phyloP scores from a whole-genome alignment of 371 early-diverging fungal genomes.

The Apophysomyces sp. region DNA sequence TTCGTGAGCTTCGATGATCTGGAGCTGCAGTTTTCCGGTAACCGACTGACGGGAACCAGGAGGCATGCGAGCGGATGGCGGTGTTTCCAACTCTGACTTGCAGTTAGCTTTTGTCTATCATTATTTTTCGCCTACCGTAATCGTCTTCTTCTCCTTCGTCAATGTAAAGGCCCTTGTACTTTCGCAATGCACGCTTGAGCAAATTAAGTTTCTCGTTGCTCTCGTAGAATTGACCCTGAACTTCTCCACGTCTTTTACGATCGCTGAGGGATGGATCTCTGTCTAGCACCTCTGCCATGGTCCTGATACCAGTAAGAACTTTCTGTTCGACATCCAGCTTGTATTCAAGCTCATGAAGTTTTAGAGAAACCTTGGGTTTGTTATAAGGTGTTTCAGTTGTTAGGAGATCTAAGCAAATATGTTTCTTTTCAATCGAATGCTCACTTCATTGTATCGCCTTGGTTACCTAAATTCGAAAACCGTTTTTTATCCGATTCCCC shows the following conservation, averaged over 20 bases:
- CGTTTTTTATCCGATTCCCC: slow-evolving; percentile 24
- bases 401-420: slow-evolving; percentile 55
- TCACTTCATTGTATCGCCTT: background rate
- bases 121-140: slow-evolving; percentile 33
- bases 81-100: slow-evolving; percentile 33
- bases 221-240: slow-evolving; percentile 68
- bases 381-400: slow-evolving; percentile 79
- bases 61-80: slow-evolving; percentile 48
- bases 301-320: slow-evolving; percentile 73
- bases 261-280: slow-evolving; percentile 32
- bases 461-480: slow-evolving; percentile 56
- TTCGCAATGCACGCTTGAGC: slow-evolving; percentile 77
- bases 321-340: slow-evolving; percentile 91
- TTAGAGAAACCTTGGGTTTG: slow-evolving; percentile 81
- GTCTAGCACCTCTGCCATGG: slow-evolving; percentile 52
- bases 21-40: slow-evolving; percentile 71
- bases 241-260: slow-evolving; percentile 58
- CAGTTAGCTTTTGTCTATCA: background rate
- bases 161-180: slow-evolving; percentile 83
- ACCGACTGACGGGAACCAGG: slow-evolving; percentile 73
- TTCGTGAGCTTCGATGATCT: slow-evolving; percentile 64
- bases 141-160: slow-evolving; percentile 76
- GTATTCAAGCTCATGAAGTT: slow-evolving; percentile 80
- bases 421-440: background rate
- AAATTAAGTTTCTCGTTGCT: slow-evolving; percentile 79